A percentile compares a stretch with the other conserved stretches of the same genome.
Evolutionary conservation across 345 rosid genomes (phyloP).

Genomic region (Pseudoturritis turrita): DNA sequence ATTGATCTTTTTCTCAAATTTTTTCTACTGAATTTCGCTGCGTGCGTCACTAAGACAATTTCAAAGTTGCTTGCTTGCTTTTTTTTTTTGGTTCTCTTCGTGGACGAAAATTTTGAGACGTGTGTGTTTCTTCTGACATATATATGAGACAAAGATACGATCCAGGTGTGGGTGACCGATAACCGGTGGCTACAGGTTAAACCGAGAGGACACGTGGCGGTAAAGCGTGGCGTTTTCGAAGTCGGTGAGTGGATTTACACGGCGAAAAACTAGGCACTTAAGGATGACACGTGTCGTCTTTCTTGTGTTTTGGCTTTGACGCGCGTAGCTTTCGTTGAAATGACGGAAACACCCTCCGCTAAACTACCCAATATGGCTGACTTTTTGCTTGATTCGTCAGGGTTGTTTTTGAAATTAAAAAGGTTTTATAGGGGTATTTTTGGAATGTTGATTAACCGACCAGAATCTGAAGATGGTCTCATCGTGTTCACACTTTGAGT

Average conservation of each 20-base stretch:
- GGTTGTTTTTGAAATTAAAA: not conserved
- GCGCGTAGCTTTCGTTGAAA: conserved; percentile 22
- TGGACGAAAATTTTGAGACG: not conserved
- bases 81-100: not conserved
- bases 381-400: conserved; percentile 2
- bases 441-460: not conserved
- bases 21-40: not conserved
- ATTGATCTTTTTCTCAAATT: not conserved
- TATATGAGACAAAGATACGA: conserved; percentile 15
- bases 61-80: not conserved
- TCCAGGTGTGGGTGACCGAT: conserved; percentile 15
- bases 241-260: conserved; percentile 11
- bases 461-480: conserved; percentile 6
- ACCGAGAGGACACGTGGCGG: conserved; percentile 38
- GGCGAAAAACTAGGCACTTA: not conserved
- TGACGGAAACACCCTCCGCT: conserved; percentile 28
- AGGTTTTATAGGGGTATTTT: not conserved
- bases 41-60: not conserved
- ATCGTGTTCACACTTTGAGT: conserved; percentile 20
- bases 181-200: conserved; percentile 35
- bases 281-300: conserved; percentile 33
- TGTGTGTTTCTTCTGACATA: not conserved
- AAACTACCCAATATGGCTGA: not conserved
- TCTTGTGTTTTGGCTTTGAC: conserved; percentile 9
- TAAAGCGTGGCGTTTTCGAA: not conserved